These are phyloP conservation scores for Hansenula sp. DNA, from an alignment of 1,139 yeast genomes.

Conservation along the genomic window DNA sequence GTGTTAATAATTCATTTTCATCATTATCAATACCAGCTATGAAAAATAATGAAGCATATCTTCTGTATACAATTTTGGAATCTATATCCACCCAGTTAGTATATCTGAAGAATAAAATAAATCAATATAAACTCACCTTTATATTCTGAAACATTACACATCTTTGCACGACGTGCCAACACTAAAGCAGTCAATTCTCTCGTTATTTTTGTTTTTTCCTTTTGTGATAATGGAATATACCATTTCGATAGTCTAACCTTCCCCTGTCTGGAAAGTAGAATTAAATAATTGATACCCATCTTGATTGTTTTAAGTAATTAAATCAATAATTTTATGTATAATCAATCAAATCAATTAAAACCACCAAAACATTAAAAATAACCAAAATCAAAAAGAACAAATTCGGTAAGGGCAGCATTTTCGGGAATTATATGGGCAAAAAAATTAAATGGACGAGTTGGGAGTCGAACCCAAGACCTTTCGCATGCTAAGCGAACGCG, in stretches of 20 bases:
- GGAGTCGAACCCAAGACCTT: slow-evolving; percentile 91
- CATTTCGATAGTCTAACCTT: slow-evolving; percentile 90
- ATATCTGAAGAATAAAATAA: slow-evolving; percentile 1
- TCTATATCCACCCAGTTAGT: slow-evolving; percentile 32
- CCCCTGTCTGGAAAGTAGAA: slow-evolving; percentile 89
- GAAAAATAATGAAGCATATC: slow-evolving; percentile 91
- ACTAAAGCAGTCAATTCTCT: slow-evolving; percentile 85
- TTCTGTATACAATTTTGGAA: slow-evolving; percentile 79
- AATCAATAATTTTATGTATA: too few relatives aligned
- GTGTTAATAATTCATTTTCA: slow-evolving; percentile 81
- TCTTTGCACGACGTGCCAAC: slow-evolving; percentile 80
- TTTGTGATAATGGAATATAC: slow-evolving; percentile 78
- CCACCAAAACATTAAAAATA: background rate
- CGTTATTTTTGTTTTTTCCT: slow-evolving; percentile 78
- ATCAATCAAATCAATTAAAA: too few relatives aligned
- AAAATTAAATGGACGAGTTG: slow-evolving; percentile 65
- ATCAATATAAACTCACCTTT: slow-evolving; percentile 34
- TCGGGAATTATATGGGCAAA: too few relatives aligned
- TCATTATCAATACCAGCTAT: slow-evolving; percentile 79
- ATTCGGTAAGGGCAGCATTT: slow-evolving; percentile 1
- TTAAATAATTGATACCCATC: slow-evolving; percentile 74
- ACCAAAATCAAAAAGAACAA: background rate
- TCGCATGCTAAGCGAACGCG: slow-evolving; percentile 91
- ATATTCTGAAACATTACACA: slow-evolving; percentile 95
- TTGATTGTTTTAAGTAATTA: too few relatives aligned